Conservation (phyloP, 192 early-diverging fungal genomes). For the Coemansia biformis region DNA sequence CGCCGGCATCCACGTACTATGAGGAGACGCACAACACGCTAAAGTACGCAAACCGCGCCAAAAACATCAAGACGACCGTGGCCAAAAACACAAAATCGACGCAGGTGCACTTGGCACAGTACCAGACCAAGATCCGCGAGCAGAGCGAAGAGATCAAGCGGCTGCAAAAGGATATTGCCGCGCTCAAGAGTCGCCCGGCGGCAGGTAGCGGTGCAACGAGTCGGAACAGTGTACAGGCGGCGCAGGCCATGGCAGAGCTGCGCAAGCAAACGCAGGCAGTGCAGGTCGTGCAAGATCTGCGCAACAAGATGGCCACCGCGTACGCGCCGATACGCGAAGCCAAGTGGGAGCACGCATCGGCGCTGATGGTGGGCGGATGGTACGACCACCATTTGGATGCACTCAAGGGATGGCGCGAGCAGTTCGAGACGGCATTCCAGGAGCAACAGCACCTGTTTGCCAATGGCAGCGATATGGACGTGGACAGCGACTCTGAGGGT, state of each 20-base stretch:
- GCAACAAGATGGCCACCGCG: conserved; percentile 34
- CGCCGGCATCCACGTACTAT: conserved; percentile 57
- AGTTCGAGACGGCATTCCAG: conserved; percentile 47
- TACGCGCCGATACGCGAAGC: conserved; percentile 47
- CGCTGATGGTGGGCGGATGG: conserved; percentile 24
- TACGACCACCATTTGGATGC: conserved; percentile 33
- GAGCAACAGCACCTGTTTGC: conserved; percentile 37
- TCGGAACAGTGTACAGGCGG: conserved; percentile 14
- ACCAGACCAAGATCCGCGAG: conserved; percentile 57
- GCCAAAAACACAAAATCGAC: conserved; percentile 54
- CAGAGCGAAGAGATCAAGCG: conserved; percentile 55
- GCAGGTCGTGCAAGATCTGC: conserved; percentile 48
- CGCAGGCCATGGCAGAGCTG: conserved; percentile 34
- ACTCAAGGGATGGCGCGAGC: conserved; percentile 46
- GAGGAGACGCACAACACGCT: conserved; percentile 77
- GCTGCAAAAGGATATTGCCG: conserved; percentile 48
- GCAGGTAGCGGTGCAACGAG: not conserved
- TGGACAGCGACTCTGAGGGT: conserved; percentile 8
- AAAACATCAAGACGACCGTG: conserved; percentile 67
- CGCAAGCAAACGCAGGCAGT: conserved; percentile 44
- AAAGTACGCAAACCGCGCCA: conserved; percentile 69
- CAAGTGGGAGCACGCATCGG: conserved; percentile 48
- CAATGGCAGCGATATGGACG: conserved; percentile 4
- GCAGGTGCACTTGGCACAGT: conserved; percentile 57
- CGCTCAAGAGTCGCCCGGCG: conserved; percentile 6